Base-by-base conservation (phyloP, 1,284 basidiomycete species). In the Sphagnurus paluster region DNA sequence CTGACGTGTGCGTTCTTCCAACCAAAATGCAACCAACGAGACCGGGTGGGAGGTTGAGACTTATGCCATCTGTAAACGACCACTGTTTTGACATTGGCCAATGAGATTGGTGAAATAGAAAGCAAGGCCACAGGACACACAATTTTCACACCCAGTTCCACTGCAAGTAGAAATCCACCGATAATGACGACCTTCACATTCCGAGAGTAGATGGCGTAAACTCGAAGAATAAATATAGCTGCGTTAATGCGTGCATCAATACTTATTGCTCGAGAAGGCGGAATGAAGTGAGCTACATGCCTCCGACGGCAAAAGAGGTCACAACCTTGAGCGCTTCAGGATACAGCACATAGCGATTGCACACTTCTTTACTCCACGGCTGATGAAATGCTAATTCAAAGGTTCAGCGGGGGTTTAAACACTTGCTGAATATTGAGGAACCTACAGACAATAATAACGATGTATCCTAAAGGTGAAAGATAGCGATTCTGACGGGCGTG, bases 21-120 rank as follows among this genome's bases (percentile, higher is more conserved):
- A 61, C 56, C 14, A 68, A 57, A 41, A 68, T 68, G 38, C 66
- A 68, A 3, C 66, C 66, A 13, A 66, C 53, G 16, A 66, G 45
- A 13, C 60, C 66, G 44, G 54, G 45, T 14, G 66, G 66, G 13
- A 68, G 53, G 10, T 45, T 36, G n/a, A 68, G 52, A 26, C 56
- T 59, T 8, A 56, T 63, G 7, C 64, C 66, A 51, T 63, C 62
- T 1, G 61, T 66, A 26, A 67, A 66, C 17, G 66, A 60, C 64
- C 65, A 68, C 66, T 68, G 23, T 23, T 3, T 10, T 20, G 21
- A n/a, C 7, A 26, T 26, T 6, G 21, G 11, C 21, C 2, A n/a
- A 24, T n/a, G 21, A 37, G 8, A 1, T 23, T 11, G 9, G 16
- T 24, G 29, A 13, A 28, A n/a, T 11, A 10, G 10, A 28, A 4